These are phyloP conservation scores for Zygotorulaspora florentina DNA, from an alignment of 805 yeast species.

Conservation along the genomic window DNA sequence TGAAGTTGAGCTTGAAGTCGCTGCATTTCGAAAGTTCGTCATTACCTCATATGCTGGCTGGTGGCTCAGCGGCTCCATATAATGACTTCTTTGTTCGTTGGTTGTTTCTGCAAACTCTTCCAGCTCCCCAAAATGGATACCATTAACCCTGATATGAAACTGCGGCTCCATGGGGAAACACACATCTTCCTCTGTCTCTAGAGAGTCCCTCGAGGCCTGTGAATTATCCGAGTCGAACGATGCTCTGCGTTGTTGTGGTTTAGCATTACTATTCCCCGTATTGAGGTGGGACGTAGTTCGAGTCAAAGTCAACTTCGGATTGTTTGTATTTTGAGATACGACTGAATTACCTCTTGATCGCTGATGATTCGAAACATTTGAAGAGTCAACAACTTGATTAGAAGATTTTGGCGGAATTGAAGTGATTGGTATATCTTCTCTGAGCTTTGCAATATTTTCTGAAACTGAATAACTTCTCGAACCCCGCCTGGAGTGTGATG, in stretches of 20 bases:
- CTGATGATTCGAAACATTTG: slow-evolving; percentile 12
- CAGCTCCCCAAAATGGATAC: slow-evolving; percentile 87
- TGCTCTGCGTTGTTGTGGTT: slow-evolving; percentile 21
- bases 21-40: slow-evolving; percentile 8
- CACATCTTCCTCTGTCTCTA: slow-evolving; percentile 95
- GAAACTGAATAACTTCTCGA: slow-evolving; percentile 31
- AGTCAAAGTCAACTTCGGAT: slow-evolving; percentile 8
- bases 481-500: slow-evolving; percentile 15
- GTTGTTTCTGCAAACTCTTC: slow-evolving; percentile 73
- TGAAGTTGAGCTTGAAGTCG: slow-evolving; percentile 30
- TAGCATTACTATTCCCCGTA: slow-evolving; percentile 1
- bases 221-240: slow-evolving; percentile 63
- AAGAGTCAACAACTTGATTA: not conserved
- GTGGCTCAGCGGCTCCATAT: slow-evolving; percentile 23
- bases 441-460: slow-evolving; percentile 9
- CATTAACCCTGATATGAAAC: slow-evolving; percentile 58
- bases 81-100: slow-evolving; percentile 43
- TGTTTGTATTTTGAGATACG: slow-evolving; percentile 8
- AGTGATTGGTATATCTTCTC: not conserved
- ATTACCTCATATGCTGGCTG: not conserved
- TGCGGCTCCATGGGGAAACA: slow-evolving; percentile 84
- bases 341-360: slow-evolving; percentile 24
- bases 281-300: slow-evolving; percentile 11
- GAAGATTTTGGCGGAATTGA: slow-evolving; percentile 1
- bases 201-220: slow-evolving; percentile 71